Percentiles rank a stretch among this genome's conserved stretches.
phyloP scores from a whole-genome alignment of 2,329 filamentous ascomycete species.

The Aspergillus brasiliensis region DNA sequence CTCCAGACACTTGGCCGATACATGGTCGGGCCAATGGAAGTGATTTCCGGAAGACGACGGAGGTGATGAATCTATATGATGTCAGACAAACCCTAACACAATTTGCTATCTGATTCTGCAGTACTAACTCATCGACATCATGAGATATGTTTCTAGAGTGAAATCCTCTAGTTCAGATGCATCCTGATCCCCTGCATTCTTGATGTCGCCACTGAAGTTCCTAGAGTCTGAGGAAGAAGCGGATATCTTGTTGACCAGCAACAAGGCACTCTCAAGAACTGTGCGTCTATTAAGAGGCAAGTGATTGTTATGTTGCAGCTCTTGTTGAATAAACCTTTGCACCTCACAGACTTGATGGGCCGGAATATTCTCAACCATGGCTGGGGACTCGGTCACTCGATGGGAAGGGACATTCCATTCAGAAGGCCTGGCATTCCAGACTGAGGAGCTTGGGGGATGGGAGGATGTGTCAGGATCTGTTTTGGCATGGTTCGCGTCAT shows the following conservation, averaged over 20 bases:
- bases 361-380: neutral
- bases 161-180: neutral
- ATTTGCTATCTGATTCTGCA: neutral
- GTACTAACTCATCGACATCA: neutral
- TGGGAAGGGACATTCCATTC: neutral
- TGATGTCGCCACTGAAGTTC: neutral
- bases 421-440: neutral
- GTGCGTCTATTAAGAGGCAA: neutral
- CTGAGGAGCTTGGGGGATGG: neutral
- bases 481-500: neutral
- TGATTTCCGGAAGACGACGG: neutral
- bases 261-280: neutral
- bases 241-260: neutral
- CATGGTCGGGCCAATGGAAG: neutral
- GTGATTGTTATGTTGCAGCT: neutral
- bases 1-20: neutral
- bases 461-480: neutral
- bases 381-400: neutral
- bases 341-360: neutral
- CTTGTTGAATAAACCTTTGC: neutral
- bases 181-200: neutral
- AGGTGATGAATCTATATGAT: neutral
- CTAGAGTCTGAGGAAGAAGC: neutral
- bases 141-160: neutral
- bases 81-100: neutral